phyloP scores from a whole-genome alignment of 768 basidiomycete species.

The Kwoniella pini region DNA sequence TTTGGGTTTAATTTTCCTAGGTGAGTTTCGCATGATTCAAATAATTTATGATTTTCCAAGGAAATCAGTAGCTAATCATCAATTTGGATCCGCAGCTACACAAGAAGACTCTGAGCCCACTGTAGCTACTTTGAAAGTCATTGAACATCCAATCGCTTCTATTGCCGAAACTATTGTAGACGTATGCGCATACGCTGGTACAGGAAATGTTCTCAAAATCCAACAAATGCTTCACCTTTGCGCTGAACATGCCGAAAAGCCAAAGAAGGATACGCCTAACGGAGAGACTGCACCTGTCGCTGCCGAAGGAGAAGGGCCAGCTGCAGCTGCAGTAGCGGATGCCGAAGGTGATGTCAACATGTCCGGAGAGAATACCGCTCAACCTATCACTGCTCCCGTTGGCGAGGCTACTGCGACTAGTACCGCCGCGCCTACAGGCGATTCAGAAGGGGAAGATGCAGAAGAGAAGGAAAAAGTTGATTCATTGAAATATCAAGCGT shows the following conservation, averaged over 20 bases:
- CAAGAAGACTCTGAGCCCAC: slow-evolving; percentile 94
- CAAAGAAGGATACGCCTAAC: slow-evolving; percentile 34
- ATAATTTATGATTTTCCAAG: no score
- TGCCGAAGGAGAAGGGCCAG: slow-evolving; percentile 20
- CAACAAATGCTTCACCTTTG: slow-evolving; percentile 91
- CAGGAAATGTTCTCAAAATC: slow-evolving; percentile 89
- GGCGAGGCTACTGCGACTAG: neutral
- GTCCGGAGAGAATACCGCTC: slow-evolving; percentile 16
- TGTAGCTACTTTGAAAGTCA: slow-evolving; percentile 86
- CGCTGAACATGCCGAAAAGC: slow-evolving; percentile 75
- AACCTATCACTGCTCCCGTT: slow-evolving; percentile 18
- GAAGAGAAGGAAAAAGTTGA: slow-evolving; percentile 62
- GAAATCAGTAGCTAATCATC: neutral
- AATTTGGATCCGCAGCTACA: slow-evolving; percentile 61
- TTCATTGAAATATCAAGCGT: slow-evolving; percentile 69
- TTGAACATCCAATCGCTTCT: slow-evolving; percentile 87
- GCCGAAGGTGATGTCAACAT: slow-evolving; percentile 36
- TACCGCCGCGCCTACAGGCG: slow-evolving; percentile 18
- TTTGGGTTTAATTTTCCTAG: slow-evolving; percentile 84
- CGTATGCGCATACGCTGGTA: slow-evolving; percentile 90
- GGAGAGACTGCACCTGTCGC: slow-evolving; percentile 27
- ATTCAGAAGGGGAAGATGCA: slow-evolving; percentile 42
- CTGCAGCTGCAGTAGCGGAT: slow-evolving; percentile 31
- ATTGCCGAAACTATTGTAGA: slow-evolving; percentile 90
- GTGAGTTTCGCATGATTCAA: slow-evolving; percentile 64